Evolutionary conservation across 805 yeast species (phyloP).

Genomic region (Lipomyces sp.): DNA sequence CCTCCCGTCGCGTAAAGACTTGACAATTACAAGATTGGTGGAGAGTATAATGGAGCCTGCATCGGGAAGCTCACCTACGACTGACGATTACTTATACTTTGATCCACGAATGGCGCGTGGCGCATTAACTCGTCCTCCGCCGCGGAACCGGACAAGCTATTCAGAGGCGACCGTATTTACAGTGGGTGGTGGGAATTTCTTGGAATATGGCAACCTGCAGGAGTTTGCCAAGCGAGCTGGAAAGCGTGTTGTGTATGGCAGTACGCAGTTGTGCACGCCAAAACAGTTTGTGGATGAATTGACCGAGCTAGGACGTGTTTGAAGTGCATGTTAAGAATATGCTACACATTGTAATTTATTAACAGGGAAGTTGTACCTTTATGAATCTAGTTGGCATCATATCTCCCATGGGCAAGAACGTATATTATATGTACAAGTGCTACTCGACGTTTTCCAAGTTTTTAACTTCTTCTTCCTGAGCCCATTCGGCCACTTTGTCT

Average conservation of each 20-base stretch:
- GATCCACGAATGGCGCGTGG: conserved; percentile 90
- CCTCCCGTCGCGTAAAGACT: conserved; percentile 82
- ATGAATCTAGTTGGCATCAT: not conserved
- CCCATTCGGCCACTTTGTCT: conserved; percentile 36
- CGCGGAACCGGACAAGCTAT: conserved; percentile 52
- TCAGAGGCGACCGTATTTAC: conserved; percentile 82
- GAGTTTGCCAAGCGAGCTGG: conserved; percentile 40
- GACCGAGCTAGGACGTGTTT: conserved; percentile 47
- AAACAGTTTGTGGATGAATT: conserved; percentile 71
- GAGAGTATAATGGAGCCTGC: conserved; percentile 89
- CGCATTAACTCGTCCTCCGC: conserved; percentile 83
- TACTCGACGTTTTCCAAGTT: conserved; percentile 12
- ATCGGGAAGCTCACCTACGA: conserved; percentile 51
- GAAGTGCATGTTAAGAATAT: not conserved
- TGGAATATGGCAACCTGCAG: conserved; percentile 91
- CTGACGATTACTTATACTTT: conserved; percentile 87
- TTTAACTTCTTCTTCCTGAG: conserved; percentile 30
- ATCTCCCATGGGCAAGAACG: not conserved
- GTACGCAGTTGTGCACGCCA: conserved; percentile 77
- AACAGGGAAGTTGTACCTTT: not conserved
- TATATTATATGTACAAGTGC: conserved; percentile 13
- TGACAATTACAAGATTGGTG: conserved; percentile 88
- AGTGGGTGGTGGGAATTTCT: conserved; percentile 95
- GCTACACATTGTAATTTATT: not conserved
- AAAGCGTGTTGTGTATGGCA: conserved; percentile 79